Base-by-base conservation (phyloP, 2,329 filamentous ascomycete genomes). In the Xylaria sp. region DNA sequence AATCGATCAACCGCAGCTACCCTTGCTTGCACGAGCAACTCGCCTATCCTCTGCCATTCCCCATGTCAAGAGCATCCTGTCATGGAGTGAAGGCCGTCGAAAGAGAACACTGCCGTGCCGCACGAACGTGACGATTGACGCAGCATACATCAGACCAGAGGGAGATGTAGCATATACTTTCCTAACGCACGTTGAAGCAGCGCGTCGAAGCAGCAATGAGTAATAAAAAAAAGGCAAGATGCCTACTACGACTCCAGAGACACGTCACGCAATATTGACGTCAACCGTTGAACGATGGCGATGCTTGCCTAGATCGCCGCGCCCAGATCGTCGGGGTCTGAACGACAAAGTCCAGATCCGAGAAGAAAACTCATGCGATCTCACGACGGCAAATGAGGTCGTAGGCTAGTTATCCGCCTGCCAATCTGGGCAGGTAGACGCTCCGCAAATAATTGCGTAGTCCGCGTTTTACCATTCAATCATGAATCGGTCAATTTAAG, bases 401-500 rank as follows among this genome's bases (percentile, higher is more conserved):
- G 17, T 20, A 13, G 6, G 31, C 4, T 13, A 2, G 31, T 36
- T 56, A 56, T 62, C 38, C 28, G 53, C 60, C 60, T 63, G 51
- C 60, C 11, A n/a, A 40, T 63, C 33, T 6, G 9, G 40, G 51
- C 6, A 11, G 2, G 15, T 11, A 23, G 17, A 48, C 17, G 15
- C 28, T 20, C 36, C 9, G 2, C 56, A 5, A 26, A n/a, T 15
- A 11, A 51, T 64, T 64, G 51, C 62, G 54, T 64, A 59, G 42
- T 59, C 36, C 5, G 62, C 62, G 17, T 64, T 42, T 28, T 28
- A 3, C 2, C 2, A 20, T 15, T 56, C 7, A 20, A 20, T 56
- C 11, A 5, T 23, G 10, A 38, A 17, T 15, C 17, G 23, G 11
- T 15, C 51, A 13, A 56, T 56, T n/a, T 53, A n/a, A 4, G 10